Evolutionary conservation across 129 eudicot species (phyloP).

Genomic region (Tagetes patula): DNA sequence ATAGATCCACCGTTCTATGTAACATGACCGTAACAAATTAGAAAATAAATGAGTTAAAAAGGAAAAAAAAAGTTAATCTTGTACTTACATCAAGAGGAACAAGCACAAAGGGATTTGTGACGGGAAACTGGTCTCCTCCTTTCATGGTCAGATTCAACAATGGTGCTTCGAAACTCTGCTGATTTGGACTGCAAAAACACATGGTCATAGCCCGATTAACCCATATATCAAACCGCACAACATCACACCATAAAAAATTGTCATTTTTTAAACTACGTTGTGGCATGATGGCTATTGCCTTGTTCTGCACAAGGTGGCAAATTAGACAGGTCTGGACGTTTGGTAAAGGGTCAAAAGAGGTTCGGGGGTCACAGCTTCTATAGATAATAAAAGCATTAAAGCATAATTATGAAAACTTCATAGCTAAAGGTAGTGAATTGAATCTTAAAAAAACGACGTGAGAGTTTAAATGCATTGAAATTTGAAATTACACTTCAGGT

Average conservation of each 20-base stretch:
- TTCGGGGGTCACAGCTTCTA: background rate
- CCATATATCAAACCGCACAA: background rate
- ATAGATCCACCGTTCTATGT: constrained; percentile 48
- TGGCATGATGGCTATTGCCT: background rate
- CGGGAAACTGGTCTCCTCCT: constrained; percentile 55
- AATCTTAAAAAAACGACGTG: background rate
- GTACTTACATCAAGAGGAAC: constrained; percentile 43
- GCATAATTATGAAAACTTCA: background rate
- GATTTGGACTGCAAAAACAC: constrained; percentile 54
- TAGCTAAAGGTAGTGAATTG: background rate
- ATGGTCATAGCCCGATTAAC: constrained; percentile 21
- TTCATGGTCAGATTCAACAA: constrained; percentile 65
- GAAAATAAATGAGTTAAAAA: background rate
- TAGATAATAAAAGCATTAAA: background rate
- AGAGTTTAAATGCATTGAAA: background rate
- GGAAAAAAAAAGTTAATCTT: background rate
- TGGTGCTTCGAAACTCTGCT: constrained; percentile 36
- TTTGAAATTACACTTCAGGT: background rate
- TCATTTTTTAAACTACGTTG: background rate
- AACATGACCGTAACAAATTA: background rate
- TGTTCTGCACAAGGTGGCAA: background rate
- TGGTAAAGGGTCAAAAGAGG: background rate
- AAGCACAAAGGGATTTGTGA: constrained; percentile 43
- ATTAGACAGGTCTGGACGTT: background rate
- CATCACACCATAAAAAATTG: background rate